Base-by-base conservation (phyloP, 176 grass and related monocot species). In the Hyparrhenia diplandra region DNA sequence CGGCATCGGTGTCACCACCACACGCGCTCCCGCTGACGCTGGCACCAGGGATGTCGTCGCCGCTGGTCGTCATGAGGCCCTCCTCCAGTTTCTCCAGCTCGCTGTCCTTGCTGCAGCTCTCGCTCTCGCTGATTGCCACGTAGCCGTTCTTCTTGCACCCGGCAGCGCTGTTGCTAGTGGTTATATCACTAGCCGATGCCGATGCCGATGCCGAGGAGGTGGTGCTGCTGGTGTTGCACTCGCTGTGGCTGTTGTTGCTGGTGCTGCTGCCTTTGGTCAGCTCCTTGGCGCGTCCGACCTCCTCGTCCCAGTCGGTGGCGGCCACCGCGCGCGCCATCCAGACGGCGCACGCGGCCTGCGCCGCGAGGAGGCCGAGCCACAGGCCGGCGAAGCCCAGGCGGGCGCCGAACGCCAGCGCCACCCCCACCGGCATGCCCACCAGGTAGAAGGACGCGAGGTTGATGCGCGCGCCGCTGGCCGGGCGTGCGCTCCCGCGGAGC, bases 381-480 rank as follows among this genome's bases (percentile, higher is more conserved):
- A 99, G 89, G 2, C 93, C 97, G 4, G 90, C 61, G 82, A 99
- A 93, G 20, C 97, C 97, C 28, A 99, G 90, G 55, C 88, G 64
- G 4, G 75, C 84, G 1, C 81, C 85, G 71, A 99, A 99, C 21
- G 81, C 82, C 39, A 95, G 68, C 7, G 90, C 73, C 47, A 99
- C 34, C 7, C 92, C 97, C 10, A 99, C 97, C 13, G 97, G 97
- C 97, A 99, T 95, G 18, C 97, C 97, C 4, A 99, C 90, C 16
- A 99, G 80, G 89, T 99, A 99, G 89, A 99, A 99, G 10, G 97
- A 95, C 0, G 87, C 93, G 10, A 99, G 85, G 36, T 99, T 99
- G 74, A 99, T 99, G 63, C 92, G 88, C 1, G 93, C 93, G 28
- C 97, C 97, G 29, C 79, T 89, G 41, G 60, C 79, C 0, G 96